Conservation (phyloP, 352 stramenopile genomes). For the Globisporangium mamillatum region DNA sequence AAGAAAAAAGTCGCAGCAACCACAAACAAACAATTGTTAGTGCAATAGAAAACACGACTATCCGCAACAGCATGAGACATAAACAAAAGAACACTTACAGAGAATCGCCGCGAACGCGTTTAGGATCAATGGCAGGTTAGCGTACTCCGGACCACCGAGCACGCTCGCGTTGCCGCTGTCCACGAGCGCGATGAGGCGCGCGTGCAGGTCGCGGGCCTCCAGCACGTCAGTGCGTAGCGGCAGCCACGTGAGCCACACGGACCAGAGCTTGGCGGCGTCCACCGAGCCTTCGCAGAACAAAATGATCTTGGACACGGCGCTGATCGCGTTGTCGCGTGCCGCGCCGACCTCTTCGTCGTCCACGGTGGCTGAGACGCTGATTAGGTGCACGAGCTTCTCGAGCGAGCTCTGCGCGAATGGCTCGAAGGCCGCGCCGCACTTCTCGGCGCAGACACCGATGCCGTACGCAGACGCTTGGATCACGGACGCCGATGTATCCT, state of each 20-base stretch:
- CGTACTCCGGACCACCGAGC: constrained; percentile 56
- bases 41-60: constrained; percentile 2
- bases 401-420: constrained; percentile 63
- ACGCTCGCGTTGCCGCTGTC: constrained; percentile 45
- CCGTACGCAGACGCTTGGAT: constrained; percentile 84
- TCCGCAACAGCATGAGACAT: not conserved
- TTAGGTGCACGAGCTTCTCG: constrained; percentile 70
- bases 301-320: constrained; percentile 79
- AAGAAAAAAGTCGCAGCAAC: constrained; percentile 6
- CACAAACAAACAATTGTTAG: constrained; percentile 17
- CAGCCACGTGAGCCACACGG: constrained; percentile 78
- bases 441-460: constrained; percentile 81
- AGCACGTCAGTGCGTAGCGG: constrained; percentile 76
- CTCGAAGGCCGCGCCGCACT: constrained; percentile 66
- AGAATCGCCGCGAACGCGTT: constrained; percentile 77
- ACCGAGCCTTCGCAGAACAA: constrained; percentile 50
- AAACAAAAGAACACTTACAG: constrained; percentile 38
- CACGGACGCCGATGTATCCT: constrained; percentile 60
- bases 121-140: constrained; percentile 59
- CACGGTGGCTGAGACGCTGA: constrained; percentile 44
- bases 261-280: constrained; percentile 63
- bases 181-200: constrained; percentile 64
- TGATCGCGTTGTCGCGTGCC: constrained; percentile 80
- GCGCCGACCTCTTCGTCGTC: constrained; percentile 63
- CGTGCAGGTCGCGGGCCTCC: constrained; percentile 76